Evolutionary conservation across 352 stramenopile species (phyloP).

Genomic region (Phytophthora brassicae): DNA sequence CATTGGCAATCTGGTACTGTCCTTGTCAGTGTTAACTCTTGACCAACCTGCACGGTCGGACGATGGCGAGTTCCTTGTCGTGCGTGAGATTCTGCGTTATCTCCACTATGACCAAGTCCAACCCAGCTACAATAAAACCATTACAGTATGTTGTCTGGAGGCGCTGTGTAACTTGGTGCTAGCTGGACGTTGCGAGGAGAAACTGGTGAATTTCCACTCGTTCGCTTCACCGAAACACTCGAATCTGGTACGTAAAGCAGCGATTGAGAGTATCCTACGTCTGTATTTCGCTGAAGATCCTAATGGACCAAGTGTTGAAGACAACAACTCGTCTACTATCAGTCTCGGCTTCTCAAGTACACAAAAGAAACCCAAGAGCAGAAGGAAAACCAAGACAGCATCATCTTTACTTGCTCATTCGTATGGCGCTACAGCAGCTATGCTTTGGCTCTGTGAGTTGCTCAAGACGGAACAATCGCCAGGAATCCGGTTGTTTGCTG

Average conservation of each 20-base stretch:
- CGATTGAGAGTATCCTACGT: constrained; percentile 83
- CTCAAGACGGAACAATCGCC: constrained; percentile 68
- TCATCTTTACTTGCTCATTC: constrained; percentile 44
- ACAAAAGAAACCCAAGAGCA: constrained; percentile 21
- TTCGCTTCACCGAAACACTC: constrained; percentile 76
- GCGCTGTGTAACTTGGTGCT: constrained; percentile 80
- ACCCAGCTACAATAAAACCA: constrained; percentile 79
- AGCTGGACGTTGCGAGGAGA: constrained; percentile 65
- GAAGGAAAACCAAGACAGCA: constrained; percentile 4
- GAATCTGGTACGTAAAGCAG: constrained; percentile 76
- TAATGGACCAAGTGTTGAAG: constrained; percentile 23
- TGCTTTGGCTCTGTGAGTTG: constrained; percentile 70
- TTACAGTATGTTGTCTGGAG: constrained; percentile 82
- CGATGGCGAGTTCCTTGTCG: constrained; percentile 48
- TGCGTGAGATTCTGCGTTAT: constrained; percentile 76
- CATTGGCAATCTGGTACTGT: constrained; percentile 75
- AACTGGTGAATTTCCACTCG: constrained; percentile 67
- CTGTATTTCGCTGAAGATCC: constrained; percentile 85
- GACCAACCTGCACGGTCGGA: constrained; percentile 55
- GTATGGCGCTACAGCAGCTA: constrained; percentile 65
- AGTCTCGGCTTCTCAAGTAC: constrained; percentile 14
- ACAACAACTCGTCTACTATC: constrained; percentile 17
- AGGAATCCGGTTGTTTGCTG: constrained; percentile 69
- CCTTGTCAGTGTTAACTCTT: constrained; percentile 67
- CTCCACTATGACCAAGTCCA: constrained; percentile 86